Evolutionary conservation across 2,329 filamentous ascomycete species (phyloP).

Genomic region (Dothistroma pini): DNA sequence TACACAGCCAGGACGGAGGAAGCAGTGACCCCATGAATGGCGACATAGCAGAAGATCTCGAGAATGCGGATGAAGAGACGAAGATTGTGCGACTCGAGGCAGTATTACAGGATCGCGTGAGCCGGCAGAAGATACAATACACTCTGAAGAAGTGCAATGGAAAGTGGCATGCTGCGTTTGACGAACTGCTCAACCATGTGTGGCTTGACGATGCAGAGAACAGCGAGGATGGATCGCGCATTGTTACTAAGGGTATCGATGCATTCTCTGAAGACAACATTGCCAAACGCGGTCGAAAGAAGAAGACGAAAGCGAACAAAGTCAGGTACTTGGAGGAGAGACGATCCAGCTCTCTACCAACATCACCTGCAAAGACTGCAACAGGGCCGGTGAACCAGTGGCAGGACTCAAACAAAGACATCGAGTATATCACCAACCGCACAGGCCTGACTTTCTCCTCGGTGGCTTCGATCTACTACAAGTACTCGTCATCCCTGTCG

Average conservation of each 20-base stretch:
- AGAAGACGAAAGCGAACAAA: constrained; percentile 42
- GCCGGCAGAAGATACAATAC: constrained; percentile 61
- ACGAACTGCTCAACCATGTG: constrained; percentile 74
- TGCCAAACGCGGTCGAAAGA: constrained; percentile 42
- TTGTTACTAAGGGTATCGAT: constrained; percentile 69
- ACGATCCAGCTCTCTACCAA: constrained; percentile 25
- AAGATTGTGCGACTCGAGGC: constrained; percentile 62
- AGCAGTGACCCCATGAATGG: constrained; percentile 25
- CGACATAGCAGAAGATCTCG: constrained; percentile 32
- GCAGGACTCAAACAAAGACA: constrained; percentile 54
- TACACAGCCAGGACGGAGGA: constrained; percentile 20
- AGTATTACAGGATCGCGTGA: constrained; percentile 67
- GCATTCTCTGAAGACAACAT: constrained; percentile 65
- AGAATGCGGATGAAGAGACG: constrained; percentile 52
- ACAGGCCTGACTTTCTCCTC: constrained; percentile 45
- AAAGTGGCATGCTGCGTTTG: constrained; percentile 67
- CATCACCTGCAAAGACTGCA: constrained; percentile 26
- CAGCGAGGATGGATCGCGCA: constrained; percentile 41
- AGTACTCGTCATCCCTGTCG: constrained; percentile 53
- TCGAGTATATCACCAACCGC: constrained; percentile 58
- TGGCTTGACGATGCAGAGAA: constrained; percentile 67
- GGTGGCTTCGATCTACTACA: constrained; percentile 58
- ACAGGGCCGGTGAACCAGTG: constrained; percentile 50
- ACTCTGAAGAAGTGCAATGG: constrained; percentile 65
- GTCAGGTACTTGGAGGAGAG: constrained; percentile 30